Base-by-base conservation (phyloP, 2,329 filamentous ascomycete genomes). In the Acrodontium crateriforme region DNA sequence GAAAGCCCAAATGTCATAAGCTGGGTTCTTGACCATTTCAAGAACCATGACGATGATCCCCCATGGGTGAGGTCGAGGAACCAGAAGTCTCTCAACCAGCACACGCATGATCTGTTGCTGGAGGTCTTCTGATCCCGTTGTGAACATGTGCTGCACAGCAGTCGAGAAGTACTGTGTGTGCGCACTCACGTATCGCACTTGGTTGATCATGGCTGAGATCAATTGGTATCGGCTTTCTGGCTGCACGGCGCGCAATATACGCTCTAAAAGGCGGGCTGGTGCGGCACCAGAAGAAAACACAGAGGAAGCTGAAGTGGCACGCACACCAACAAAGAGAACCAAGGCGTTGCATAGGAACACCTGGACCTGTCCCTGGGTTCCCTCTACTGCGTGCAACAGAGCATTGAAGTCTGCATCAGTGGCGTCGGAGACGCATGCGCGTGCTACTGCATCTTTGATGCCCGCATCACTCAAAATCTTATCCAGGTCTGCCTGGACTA, bases 141-240 rank as follows among this genome's bases (percentile, higher is more conserved):
- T 81, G 54, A 94, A 95, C 20, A 94, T 65, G 42, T 91, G 74
- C 25, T 95, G 66, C 23, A 95, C 64, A 9, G 78, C 70, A 45
- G 84, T 81, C 49, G 76, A 85, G 59, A 93, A 98, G 59, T 89
- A 98, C 47, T 85, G 78, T 9, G 89, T 98, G 47, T 91, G 75
- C 26, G 75, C 74, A 49, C 84, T 92, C 8, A 85, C 83, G 52
- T 78, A 92, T 35, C 89, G 79, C 26, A 98, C 69, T 56, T 95
- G 85, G 54, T 95, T 92, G 32, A 82, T 70, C 49, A 98, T 82
- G 40, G 80, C 81, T 42, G 69, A 74, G 32, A 95, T 58, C 33
- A 98, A 63, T 50, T 82, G 80, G 59, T 93, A 93, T 29, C 85
- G 76, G 13, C 75, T 74, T 54, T 91, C 82, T 1, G 80, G 70